Evolutionary conservation across 441 rosid species (phyloP).

Genomic region (Rhodomyrtus psidioides): DNA sequence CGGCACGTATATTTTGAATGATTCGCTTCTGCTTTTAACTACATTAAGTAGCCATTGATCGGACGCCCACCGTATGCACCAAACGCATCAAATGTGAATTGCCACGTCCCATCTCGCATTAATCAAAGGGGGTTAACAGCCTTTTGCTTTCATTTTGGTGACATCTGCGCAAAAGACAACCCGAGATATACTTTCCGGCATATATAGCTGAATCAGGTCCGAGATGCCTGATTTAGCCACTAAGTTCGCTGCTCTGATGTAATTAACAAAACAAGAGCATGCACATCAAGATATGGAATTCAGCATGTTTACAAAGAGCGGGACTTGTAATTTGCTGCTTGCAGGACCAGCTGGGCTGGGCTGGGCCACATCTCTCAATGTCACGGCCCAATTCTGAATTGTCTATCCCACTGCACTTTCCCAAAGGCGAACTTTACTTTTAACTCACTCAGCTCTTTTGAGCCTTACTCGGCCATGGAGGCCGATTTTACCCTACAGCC

Average conservation of each 20-base stretch:
- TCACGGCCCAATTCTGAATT: background rate
- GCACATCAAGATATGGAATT: background rate
- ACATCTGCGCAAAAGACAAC: background rate
- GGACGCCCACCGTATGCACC: background rate
- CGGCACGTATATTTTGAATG: background rate
- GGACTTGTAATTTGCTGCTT: background rate
- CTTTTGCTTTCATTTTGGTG: background rate
- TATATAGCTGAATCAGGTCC: background rate
- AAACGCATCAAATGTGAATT: background rate
- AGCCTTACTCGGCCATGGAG: background rate
- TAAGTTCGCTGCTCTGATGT: background rate
- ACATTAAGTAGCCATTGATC: background rate
- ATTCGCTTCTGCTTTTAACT: background rate
- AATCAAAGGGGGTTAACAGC: background rate
- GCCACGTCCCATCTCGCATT: background rate
- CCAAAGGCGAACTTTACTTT: background rate
- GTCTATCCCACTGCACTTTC: background rate
- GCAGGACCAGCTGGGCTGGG: background rate
- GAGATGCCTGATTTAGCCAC: background rate
- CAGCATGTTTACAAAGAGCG: background rate
- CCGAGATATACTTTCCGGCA: background rate
- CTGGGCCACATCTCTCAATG: background rate
- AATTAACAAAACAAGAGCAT: background rate
- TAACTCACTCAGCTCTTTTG: background rate
- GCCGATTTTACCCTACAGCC: background rate